Conservation (phyloP, 257 asterid species). For the Scutellaria minor region DNA sequence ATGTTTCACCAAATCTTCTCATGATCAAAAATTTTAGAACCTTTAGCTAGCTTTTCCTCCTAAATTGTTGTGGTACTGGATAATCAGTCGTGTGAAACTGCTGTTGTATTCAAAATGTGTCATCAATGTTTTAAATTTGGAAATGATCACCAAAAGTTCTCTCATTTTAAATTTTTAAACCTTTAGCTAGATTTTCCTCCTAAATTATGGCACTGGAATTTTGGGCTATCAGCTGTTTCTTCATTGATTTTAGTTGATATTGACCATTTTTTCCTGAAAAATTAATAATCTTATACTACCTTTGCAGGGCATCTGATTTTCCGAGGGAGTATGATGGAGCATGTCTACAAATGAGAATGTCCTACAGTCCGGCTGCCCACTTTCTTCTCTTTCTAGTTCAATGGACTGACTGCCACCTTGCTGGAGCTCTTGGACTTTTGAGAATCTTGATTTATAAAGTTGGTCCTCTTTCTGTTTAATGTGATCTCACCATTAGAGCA, state of each 20-base stretch:
- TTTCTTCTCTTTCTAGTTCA: slow-evolving; percentile 87
- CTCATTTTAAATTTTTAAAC: background rate
- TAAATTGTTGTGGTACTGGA: background rate
- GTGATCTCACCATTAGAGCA: background rate
- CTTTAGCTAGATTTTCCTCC: slow-evolving; percentile 5
- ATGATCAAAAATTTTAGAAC: background rate
- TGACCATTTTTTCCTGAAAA: slow-evolving; percentile 9
- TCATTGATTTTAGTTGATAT: background rate
- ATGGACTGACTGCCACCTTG: slow-evolving; percentile 94
- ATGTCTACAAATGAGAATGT: slow-evolving; percentile 93
- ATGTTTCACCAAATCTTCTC: background rate
- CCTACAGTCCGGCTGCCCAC: slow-evolving; percentile 95
- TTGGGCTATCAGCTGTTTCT: background rate
- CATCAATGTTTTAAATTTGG: slow-evolving; percentile 9
- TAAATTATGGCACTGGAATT: background rate
- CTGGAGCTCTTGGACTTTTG: slow-evolving; percentile 94
- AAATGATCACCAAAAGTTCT: background rate
- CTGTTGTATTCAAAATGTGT: slow-evolving; percentile 11
- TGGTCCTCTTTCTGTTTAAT: slow-evolving; percentile 8
- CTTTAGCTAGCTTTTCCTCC: slow-evolving; percentile 1
- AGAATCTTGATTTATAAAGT: slow-evolving; percentile 93
- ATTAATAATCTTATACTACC: slow-evolving; percentile 14
- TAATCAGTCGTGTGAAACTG: background rate
- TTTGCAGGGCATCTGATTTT: slow-evolving; percentile 86
- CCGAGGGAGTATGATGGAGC: slow-evolving; percentile 90